Percentiles rank a stretch among this genome's conserved stretches.
Conservation (phyloP, 305 asterid species). For the Caryopteris hybrid region DNA sequence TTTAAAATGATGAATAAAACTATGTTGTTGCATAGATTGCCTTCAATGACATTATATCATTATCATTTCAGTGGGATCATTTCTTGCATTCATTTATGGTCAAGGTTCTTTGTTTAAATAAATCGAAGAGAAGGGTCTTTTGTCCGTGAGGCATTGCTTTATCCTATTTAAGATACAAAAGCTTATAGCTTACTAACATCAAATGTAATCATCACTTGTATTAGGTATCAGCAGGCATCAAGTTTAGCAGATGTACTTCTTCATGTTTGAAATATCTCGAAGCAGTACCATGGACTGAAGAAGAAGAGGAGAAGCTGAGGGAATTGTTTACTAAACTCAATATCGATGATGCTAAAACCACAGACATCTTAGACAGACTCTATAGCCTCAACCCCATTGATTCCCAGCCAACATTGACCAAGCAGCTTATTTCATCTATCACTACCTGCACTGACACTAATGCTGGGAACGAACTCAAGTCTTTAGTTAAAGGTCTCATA, state of each 20-base stretch:
- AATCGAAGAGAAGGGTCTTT: background rate
- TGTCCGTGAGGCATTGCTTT: background rate
- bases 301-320: slow-evolving; percentile 88
- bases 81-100: slow-evolving; percentile 4
- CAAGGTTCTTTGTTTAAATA: background rate
- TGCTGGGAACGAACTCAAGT: slow-evolving; percentile 74
- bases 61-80: background rate
- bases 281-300: slow-evolving; percentile 94
- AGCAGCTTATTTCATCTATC: slow-evolving; percentile 69
- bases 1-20: background rate
- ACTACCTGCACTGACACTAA: slow-evolving; percentile 49
- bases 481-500: slow-evolving; percentile 69
- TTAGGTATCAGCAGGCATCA: slow-evolving; percentile 74
- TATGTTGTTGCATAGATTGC: background rate
- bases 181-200: background rate
- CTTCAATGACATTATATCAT: background rate
- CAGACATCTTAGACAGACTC: slow-evolving; percentile 67
- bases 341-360: slow-evolving; percentile 40
- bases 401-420: slow-evolving; percentile 49
- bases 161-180: background rate
- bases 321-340: slow-evolving; percentile 39
- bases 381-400: slow-evolving; percentile 31
- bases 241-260: slow-evolving; percentile 56
- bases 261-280: slow-evolving; percentile 76
- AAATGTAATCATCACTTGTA: background rate